Base-by-base conservation (phyloP, 2,329 filamentous ascomycete genomes). In the Aspergillus transmontanensis region DNA sequence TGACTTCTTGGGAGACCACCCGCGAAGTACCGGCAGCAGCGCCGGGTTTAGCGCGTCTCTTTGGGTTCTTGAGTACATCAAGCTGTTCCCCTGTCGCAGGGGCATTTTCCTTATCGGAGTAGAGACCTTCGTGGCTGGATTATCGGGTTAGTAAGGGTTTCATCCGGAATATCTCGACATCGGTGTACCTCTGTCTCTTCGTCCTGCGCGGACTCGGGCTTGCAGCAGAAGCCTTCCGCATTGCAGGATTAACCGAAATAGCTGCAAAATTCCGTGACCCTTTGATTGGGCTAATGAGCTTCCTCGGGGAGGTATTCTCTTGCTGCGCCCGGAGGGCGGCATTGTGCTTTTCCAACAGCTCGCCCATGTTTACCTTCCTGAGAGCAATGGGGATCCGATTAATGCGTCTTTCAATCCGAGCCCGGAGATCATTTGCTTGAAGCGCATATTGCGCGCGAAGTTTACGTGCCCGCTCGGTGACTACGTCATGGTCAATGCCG, bases 341-440 rank as follows among this genome's bases (percentile, higher is more conserved):
- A 53, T 69, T 70, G 68, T 86, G 78, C 66, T 85, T 86, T 50
- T 86, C 81, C 6, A 94, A 76, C 10, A 98, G 83, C 51, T 97
- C 94, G 61, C 89, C 88, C 85, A 99, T 94, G 62, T 87, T 96
- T 65, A 88, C 85, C 73, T 90, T 91, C 64, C 94, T 89, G 66
- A 97, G 81, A 19, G 89, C 85, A 70, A 88, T 86, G 9, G 95
- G 95, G 58, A 98, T 95, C 59, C 95, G 89, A 75, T 97, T 97
- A 76, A 98, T 86, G 79, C 95, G 91, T 80, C 96, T 91, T 78
- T 97, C 94, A 58, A 99, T 90, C 65, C 94, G 90, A 64, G 93
- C 89, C 65, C 91, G 87, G 45, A 98, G 85, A 66, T 91, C 91
- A 76, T 94, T 91, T 26, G 93, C 91, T 78, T 97, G 94, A 11